These are phyloP conservation scores for Serendipita vermifera DNA, from an alignment of 768 basidiomycete genomes.

Conservation along the genomic window DNA sequence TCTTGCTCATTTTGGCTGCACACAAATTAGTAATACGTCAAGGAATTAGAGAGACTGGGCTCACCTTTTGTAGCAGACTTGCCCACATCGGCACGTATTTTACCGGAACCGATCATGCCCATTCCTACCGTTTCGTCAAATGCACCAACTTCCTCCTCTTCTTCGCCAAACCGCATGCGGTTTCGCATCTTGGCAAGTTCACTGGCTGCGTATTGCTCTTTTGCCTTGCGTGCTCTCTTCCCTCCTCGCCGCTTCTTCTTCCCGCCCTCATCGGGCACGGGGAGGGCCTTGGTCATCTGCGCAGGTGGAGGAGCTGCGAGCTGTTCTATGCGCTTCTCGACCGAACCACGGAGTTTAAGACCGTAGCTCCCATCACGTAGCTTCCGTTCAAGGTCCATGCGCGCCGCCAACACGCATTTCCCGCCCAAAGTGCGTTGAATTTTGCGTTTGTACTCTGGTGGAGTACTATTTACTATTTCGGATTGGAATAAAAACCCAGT, in stretches of 20 bases:
- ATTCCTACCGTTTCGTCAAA: slow-evolving; percentile 96
- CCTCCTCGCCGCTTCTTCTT: slow-evolving; percentile 86
- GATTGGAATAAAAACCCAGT: slow-evolving; percentile 97
- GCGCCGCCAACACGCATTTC: slow-evolving; percentile 76
- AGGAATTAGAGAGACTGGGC: slow-evolving; percentile 18
- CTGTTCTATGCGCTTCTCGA: slow-evolving; percentile 86
- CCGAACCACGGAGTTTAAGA: slow-evolving; percentile 61
- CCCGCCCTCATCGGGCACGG: slow-evolving; percentile 87
- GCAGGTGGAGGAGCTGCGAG: slow-evolving; percentile 87
- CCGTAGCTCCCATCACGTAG: slow-evolving; percentile 82
- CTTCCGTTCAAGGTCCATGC: slow-evolving; percentile 86
- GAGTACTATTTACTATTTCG: slow-evolving; percentile 71
- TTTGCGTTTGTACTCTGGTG: slow-evolving; percentile 80
- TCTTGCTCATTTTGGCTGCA: slow-evolving; percentile 88
- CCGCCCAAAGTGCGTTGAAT: slow-evolving; percentile 89
- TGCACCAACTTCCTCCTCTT: slow-evolving; percentile 90
- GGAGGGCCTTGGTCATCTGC: slow-evolving; percentile 85
- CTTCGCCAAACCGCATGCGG: slow-evolving; percentile 89
- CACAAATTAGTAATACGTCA: slow-evolving; percentile 1
- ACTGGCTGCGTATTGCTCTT: slow-evolving; percentile 94
- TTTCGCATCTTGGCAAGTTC: slow-evolving; percentile 96
- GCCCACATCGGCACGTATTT: slow-evolving; percentile 74
- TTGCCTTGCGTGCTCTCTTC: slow-evolving; percentile 94
- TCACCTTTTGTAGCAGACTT: slow-evolving; percentile 86
- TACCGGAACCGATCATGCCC: slow-evolving; percentile 90